These are phyloP conservation scores for Furcasterigmium furcatum DNA, from an alignment of 2,329 filamentous ascomycete genomes.

Conservation along the genomic window DNA sequence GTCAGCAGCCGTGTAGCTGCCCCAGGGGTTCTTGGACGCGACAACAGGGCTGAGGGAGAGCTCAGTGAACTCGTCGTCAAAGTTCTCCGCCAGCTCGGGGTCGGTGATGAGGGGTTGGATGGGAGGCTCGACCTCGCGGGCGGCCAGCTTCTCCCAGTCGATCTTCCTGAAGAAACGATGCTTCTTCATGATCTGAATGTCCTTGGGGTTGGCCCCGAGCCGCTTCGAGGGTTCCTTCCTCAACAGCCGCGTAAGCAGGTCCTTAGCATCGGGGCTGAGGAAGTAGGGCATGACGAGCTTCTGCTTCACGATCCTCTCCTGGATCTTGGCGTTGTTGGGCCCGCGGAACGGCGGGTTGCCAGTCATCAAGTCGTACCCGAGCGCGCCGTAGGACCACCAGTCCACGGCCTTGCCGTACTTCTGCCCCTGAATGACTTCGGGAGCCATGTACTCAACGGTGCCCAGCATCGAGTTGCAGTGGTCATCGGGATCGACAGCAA, in stretches of 20 bases:
- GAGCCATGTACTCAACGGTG: conserved; percentile 98
- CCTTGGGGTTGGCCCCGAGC: conserved; percentile 80
- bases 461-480: conserved; percentile 86
- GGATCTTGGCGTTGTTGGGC: conserved; percentile 89
- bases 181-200: conserved; percentile 79
- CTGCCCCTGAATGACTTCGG: conserved; percentile 84
- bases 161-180: conserved; percentile 98
- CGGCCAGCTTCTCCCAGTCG: conserved; percentile 85
- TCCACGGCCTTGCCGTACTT: conserved; percentile 94
- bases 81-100: conserved; percentile 95
- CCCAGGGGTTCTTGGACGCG: conserved; percentile 38
- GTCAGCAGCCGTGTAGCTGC: conserved; percentile 23
- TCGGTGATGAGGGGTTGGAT: conserved; percentile 94
- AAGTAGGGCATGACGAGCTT: conserved; percentile 89
- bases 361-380: conserved; percentile 90
- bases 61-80: conserved; percentile 86
- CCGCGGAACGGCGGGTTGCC: conserved; percentile 89
- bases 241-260: conserved; percentile 83
- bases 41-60: conserved; percentile 74
- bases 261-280: conserved; percentile 87
- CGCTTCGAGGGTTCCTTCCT: conserved; percentile 91
- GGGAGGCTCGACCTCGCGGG: conserved; percentile 79
- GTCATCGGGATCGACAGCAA: conserved; percentile 67
- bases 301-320: conserved; percentile 92
- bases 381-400: conserved; percentile 96